These are phyloP conservation scores for Phyllosticta paracitricarpa DNA, from an alignment of 2,329 filamentous ascomycete genomes.

Conservation along the genomic window DNA sequence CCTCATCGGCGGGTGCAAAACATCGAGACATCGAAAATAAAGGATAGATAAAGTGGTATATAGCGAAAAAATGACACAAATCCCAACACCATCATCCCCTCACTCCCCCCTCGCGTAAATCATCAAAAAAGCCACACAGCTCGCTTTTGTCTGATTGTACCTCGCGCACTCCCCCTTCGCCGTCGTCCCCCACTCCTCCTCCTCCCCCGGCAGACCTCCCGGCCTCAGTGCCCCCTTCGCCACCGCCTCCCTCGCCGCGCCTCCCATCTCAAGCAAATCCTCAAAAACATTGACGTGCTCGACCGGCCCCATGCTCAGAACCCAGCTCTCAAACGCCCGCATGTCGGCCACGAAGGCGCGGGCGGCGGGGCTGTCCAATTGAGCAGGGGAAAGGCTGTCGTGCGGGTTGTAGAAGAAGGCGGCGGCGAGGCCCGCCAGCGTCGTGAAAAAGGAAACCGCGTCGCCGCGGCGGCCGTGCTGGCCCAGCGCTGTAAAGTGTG, in stretches of 20 bases:
- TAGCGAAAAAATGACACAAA: not conserved
- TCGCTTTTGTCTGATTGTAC: not conserved
- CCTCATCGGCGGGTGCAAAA: not conserved
- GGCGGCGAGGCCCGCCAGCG: not conserved
- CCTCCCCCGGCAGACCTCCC: not conserved
- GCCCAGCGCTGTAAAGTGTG: not conserved
- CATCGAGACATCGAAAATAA: not conserved
- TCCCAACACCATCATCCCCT: not conserved
- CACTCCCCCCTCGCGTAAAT: not conserved
- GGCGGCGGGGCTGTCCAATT: not conserved
- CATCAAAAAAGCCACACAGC: not conserved
- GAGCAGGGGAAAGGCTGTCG: not conserved
- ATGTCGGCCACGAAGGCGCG: not conserved
- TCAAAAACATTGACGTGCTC: not conserved
- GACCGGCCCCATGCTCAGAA: not conserved
- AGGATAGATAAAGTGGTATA: not conserved
- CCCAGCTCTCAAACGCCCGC: not conserved
- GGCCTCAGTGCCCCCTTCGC: not conserved
- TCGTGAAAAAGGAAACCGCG: not conserved
- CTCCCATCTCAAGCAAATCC: not conserved
- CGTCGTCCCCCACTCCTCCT: not conserved
- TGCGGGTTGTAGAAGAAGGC: not conserved
- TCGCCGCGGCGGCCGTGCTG: not conserved
- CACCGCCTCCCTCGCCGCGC: not conserved
- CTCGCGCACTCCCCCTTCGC: not conserved